phyloP scores from a whole-genome alignment of 2,329 filamentous ascomycete species.

The Capronia coronata region DNA sequence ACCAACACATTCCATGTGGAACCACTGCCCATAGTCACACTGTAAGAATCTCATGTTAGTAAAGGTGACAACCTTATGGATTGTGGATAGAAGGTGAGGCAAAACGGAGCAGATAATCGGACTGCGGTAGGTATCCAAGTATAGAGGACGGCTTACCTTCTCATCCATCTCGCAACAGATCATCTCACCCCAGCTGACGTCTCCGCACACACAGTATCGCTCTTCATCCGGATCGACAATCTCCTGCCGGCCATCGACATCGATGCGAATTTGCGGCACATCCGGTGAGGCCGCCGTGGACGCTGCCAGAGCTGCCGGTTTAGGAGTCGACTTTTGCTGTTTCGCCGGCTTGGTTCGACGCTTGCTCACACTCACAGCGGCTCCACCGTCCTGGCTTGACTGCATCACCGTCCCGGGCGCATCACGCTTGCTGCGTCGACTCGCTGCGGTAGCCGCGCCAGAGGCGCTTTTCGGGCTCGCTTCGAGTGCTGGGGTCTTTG shows the following conservation, averaged over 20 bases:
- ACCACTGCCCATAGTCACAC: conserved; percentile 61
- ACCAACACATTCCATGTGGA: conserved; percentile 57
- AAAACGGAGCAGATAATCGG: not conserved
- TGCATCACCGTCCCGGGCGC: conserved; percentile 53
- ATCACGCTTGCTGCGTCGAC: conserved; percentile 51
- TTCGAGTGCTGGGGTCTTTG: conserved; percentile 37
- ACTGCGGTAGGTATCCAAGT: no score
- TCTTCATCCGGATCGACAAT: conserved; percentile 57
- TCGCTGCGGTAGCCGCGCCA: conserved; percentile 33
- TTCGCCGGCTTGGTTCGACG: conserved; percentile 50
- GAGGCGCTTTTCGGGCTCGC: conserved; percentile 36
- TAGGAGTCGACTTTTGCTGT: conserved; percentile 36
- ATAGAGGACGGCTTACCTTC: no score
- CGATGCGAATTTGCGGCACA: conserved; percentile 36
- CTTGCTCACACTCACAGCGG: conserved; percentile 56
- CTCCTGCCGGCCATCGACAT: conserved; percentile 44
- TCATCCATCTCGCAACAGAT: conserved; percentile 59
- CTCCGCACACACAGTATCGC: conserved; percentile 58
- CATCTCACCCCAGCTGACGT: conserved; percentile 60
- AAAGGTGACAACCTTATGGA: not conserved
- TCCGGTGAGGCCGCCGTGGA: conserved; percentile 30
- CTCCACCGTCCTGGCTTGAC: conserved; percentile 52
- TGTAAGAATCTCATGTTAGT: conserved; percentile 29
- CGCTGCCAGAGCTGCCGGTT: conserved; percentile 22
- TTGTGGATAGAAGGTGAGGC: not conserved